Conservation (phyloP, 371 early-diverging fungal species). For the Funneliformis caledonium region DNA sequence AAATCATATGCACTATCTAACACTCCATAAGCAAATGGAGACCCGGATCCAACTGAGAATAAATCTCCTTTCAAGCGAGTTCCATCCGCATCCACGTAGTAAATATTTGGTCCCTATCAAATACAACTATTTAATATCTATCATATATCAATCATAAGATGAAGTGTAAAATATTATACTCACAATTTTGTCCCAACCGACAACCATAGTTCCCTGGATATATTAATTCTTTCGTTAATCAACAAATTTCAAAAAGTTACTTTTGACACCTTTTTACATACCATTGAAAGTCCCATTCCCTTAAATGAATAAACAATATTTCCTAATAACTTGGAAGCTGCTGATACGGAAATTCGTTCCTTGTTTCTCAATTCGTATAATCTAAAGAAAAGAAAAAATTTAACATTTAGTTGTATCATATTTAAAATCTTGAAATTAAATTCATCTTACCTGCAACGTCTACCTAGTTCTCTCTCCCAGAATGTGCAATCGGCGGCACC, state of each 20-base stretch:
- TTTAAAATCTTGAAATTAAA: not conserved
- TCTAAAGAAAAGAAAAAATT: conserved; percentile 46
- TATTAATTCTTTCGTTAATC: not conserved
- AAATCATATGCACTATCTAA: conserved; percentile 91
- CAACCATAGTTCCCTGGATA: conserved; percentile 96
- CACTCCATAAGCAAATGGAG: conserved; percentile 98
- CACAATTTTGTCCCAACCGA: conserved; percentile 98
- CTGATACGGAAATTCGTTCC: conserved; percentile 98
- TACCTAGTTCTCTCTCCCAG: conserved; percentile 99
- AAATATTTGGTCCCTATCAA: conserved; percentile 89
- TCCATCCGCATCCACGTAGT: conserved; percentile 99
- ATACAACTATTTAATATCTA: conserved; percentile 8
- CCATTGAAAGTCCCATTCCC: conserved; percentile 99
- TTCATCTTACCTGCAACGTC: conserved; percentile 81
- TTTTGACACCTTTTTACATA: conserved; percentile 41
- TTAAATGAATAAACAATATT: conserved; percentile 98
- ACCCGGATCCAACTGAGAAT: conserved; percentile 98
- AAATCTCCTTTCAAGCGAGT: conserved; percentile 89
- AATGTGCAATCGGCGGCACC: conserved; percentile 99
- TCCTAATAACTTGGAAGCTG: conserved; percentile 97
- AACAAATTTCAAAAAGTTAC: not conserved
- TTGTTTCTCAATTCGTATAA: conserved; percentile 97
- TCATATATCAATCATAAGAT: not conserved
- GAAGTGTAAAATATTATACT: conserved; percentile 32
- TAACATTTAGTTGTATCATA: not conserved